Evolutionary conservation across 2,329 filamentous ascomycete genomes (phyloP).

Genomic region (Aspergillus viridinutans): DNA sequence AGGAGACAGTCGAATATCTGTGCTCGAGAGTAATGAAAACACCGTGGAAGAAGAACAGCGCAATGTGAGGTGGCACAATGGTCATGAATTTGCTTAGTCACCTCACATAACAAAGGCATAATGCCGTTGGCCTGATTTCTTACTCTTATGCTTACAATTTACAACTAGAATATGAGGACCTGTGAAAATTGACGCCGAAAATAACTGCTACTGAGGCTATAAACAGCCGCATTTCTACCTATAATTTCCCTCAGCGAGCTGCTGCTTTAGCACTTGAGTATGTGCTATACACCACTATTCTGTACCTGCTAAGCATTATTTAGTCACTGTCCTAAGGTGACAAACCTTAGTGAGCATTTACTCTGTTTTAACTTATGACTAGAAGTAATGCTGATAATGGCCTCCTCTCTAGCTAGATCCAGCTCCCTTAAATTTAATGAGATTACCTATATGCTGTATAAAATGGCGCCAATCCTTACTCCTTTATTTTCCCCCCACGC

Average conservation of each 20-base stretch:
- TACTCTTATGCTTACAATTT: no score
- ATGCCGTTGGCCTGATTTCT: no score
- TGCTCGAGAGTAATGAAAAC: background rate
- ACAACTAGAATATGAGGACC: conserved; percentile 7
- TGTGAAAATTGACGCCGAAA: conserved; percentile 19
- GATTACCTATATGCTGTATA: no score
- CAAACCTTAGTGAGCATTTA: no score
- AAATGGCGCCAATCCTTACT: no score
- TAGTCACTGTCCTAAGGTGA: no score
- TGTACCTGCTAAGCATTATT: conserved; percentile 11
- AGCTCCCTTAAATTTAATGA: no score
- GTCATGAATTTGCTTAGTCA: background rate
- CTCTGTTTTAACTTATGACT: no score
- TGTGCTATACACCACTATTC: conserved; percentile 10
- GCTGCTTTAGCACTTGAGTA: conserved; percentile 11
- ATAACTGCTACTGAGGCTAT: conserved; percentile 16
- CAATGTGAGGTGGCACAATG: no score
- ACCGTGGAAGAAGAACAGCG: background rate
- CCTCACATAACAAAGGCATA: background rate
- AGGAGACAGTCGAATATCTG: background rate
- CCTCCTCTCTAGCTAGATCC: no score
- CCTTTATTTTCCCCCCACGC: no score
- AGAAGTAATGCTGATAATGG: no score
- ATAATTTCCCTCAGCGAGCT: conserved; percentile 13
- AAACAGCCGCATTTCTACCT: conserved; percentile 18